These are phyloP conservation scores for Avicennia marina DNA, from an alignment of 257 asterid species.

Conservation along the genomic window DNA sequence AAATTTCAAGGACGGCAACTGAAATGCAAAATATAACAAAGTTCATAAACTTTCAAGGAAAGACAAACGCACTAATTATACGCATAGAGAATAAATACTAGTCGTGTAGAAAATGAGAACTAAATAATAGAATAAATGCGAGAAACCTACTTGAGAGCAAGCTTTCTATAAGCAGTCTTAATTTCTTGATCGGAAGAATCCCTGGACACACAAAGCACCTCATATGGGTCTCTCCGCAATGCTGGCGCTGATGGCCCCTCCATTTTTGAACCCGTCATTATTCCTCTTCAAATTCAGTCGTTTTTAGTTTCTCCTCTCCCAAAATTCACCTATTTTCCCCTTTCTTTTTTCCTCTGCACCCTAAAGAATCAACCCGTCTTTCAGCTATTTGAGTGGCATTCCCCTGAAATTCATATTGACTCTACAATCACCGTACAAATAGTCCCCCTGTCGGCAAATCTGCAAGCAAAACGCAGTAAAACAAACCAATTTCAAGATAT, in stretches of 20 bases:
- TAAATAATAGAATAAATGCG: background rate
- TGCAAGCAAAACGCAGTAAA: too few species aligned
- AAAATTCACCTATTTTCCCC: too few species aligned
- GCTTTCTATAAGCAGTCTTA: slow-evolving; percentile 94
- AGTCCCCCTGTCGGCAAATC: too few species aligned
- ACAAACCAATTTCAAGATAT: too few species aligned
- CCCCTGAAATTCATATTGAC: too few species aligned
- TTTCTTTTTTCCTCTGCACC: too few species aligned
- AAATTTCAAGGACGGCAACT: too few species aligned
- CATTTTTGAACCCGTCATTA: slow-evolving; percentile 58
- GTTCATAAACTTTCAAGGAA: too few species aligned
- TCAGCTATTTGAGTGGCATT: too few species aligned
- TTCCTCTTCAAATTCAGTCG: slow-evolving; percentile 17
- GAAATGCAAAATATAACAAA: background rate
- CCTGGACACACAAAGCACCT: slow-evolving; percentile 77
- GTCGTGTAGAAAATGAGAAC: background rate
- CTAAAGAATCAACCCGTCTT: too few species aligned
- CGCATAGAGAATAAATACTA: background rate
- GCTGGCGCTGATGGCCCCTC: slow-evolving; percentile 76
- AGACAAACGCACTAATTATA: background rate
- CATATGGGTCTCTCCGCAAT: slow-evolving; percentile 86
- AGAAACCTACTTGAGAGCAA: slow-evolving; percentile 83
- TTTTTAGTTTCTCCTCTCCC: too few species aligned
- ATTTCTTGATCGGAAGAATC: slow-evolving; percentile 96
- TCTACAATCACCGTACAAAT: too few species aligned